phyloP scores from a whole-genome alignment of 2,329 filamentous ascomycete species.

The Beauveria sp. region DNA sequence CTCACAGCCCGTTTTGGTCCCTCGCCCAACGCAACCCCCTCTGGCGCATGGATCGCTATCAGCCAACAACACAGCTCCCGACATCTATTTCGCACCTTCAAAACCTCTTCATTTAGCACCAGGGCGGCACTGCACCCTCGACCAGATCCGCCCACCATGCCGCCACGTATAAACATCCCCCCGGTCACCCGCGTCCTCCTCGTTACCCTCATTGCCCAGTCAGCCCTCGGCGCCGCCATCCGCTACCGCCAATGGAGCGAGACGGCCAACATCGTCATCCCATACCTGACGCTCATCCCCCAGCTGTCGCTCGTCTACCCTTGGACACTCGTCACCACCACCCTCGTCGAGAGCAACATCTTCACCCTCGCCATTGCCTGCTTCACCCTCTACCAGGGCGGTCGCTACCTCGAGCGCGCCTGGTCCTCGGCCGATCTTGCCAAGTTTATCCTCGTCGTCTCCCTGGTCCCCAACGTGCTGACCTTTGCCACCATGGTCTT shows the following conservation, averaged over 20 bases:
- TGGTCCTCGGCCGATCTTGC: slow-evolving; percentile 90
- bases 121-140: not conserved
- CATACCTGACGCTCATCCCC: slow-evolving; percentile 83
- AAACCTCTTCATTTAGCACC: too few species aligned
- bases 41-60: not conserved
- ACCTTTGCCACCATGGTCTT: slow-evolving; percentile 65
- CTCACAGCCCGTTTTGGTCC: not conserved
- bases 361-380: slow-evolving; percentile 74
- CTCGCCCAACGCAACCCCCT: too few species aligned
- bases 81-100: too few species aligned
- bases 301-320: slow-evolving; percentile 78
- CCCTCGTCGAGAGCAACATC: slow-evolving; percentile 87
- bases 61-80: not conserved
- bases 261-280: slow-evolving; percentile 61
- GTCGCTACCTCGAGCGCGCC: slow-evolving; percentile 88
- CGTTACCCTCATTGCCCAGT: slow-evolving; percentile 65
- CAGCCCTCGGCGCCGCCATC: slow-evolving; percentile 72
- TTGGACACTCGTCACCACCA: slow-evolving; percentile 83
- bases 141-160: slow-evolving; percentile 44
- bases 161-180: slow-evolving; percentile 81
- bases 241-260: slow-evolving; percentile 62
- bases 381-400: slow-evolving; percentile 80
- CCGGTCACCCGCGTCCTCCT: slow-evolving; percentile 82
- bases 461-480: slow-evolving; percentile 72
- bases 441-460: slow-evolving; percentile 75